Percentiles rank a stretch among this genome's conserved stretches.
Conservation (phyloP, 2,329 filamentous ascomycete species). For the Aspergillus carbonarius region DNA sequence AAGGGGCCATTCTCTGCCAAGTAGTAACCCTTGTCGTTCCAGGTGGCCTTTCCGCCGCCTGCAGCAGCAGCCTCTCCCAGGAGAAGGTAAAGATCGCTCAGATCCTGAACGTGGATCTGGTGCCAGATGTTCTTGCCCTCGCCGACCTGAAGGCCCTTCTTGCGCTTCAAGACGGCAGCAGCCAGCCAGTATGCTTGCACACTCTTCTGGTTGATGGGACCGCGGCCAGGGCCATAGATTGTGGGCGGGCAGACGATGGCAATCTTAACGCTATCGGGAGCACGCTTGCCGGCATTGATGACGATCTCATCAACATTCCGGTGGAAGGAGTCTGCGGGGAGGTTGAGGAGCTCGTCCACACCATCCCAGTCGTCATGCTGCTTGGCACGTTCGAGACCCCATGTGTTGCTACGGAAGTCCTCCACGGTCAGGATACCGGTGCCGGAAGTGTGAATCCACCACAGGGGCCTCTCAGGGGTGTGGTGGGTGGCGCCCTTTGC, state of each 20-base stretch:
- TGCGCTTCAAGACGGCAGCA: conserved; percentile 35
- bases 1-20: conserved; percentile 46
- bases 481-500: conserved; percentile 40
- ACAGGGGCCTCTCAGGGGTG: conserved; percentile 37
- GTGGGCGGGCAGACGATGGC: conserved; percentile 43
- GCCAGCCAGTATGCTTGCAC: conserved; percentile 44
- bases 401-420: conserved; percentile 40
- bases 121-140: conserved; percentile 43
- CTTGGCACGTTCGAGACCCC: conserved; percentile 44
- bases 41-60: conserved; percentile 42
- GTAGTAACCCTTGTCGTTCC: conserved; percentile 50
- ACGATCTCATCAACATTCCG: conserved; percentile 44
- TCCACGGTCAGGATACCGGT: conserved; percentile 45
- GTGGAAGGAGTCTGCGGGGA: conserved; percentile 43
- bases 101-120: conserved; percentile 43
- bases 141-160: conserved; percentile 41
- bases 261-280: conserved; percentile 33
- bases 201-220: conserved; percentile 40
- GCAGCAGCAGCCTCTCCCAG: conserved; percentile 40
- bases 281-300: conserved; percentile 26
- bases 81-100: conserved; percentile 38
- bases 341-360: conserved; percentile 41
- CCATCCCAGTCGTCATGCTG: conserved; percentile 49
- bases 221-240: conserved; percentile 43
- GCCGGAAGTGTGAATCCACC: conserved; percentile 48